These are phyloP conservation scores for Phytophthora nicotianae DNA, from an alignment of 352 stramenopile species.

Conservation along the genomic window DNA sequence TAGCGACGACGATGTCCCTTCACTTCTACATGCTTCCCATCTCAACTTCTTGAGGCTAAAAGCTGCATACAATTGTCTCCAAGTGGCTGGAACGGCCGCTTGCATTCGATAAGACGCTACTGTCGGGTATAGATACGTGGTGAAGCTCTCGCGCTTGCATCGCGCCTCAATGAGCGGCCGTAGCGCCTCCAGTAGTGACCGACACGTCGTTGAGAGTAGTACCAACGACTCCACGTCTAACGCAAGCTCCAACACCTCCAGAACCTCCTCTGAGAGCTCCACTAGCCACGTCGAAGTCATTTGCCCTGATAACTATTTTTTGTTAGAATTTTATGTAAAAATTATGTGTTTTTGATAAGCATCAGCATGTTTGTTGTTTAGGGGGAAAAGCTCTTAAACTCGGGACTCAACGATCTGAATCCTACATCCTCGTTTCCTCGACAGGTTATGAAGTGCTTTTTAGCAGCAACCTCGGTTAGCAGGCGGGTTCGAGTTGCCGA, in stretches of 20 bases:
- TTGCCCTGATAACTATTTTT: conserved; percentile 14
- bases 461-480: conserved; percentile 84
- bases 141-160: conserved; percentile 75
- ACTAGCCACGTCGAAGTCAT: conserved; percentile 13
- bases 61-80: conserved; percentile 58
- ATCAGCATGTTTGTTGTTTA: background rate
- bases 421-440: conserved; percentile 8
- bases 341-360: conserved; percentile 7
- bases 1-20: conserved; percentile 57
- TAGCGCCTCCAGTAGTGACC: conserved; percentile 14
- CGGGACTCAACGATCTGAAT: conserved; percentile 3
- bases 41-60: conserved; percentile 45
- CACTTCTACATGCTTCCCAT: conserved; percentile 48
- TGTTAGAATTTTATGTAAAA: conserved; percentile 20
- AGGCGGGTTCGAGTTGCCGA: conserved; percentile 76
- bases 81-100: conserved; percentile 59
- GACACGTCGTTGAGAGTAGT: conserved; percentile 37
- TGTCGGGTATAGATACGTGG: conserved; percentile 57
- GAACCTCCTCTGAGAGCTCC: conserved; percentile 47
- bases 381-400: conserved; percentile 5
- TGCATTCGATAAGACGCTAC: conserved; percentile 72
- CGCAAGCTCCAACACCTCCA: conserved; percentile 34
- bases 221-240: conserved; percentile 53
- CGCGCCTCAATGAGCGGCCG: conserved; percentile 31
- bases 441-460: conserved; percentile 18